A percentile compares a stretch with the other conserved stretches of the same genome.
phyloP scores from a whole-genome alignment of 2,329 filamentous ascomycete genomes.

The Fonsecaea pedrosoi region DNA sequence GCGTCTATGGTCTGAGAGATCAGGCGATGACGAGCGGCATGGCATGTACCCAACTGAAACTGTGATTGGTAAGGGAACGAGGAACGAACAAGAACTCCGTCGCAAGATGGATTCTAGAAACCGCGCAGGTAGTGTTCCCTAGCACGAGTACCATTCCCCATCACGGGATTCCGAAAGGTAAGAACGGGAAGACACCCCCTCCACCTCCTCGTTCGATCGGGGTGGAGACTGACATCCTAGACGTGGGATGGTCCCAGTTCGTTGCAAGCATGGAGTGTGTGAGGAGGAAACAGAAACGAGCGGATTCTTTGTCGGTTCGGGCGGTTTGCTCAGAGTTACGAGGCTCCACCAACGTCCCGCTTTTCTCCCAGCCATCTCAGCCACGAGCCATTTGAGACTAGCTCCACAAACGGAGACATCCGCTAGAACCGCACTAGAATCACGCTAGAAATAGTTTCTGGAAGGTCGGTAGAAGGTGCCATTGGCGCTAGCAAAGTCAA shows the following conservation, averaged over 20 bases:
- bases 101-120: neutral
- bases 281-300: neutral
- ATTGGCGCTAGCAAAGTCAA: slow-evolving; percentile 15
- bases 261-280: neutral
- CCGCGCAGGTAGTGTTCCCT: neutral
- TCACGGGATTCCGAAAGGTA: neutral
- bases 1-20: neutral
- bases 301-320: neutral
- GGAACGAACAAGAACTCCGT: neutral
- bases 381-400: neutral
- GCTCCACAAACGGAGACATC: neutral
- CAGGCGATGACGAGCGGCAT: neutral
- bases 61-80: neutral
- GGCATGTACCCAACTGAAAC: neutral
- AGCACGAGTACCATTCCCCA: neutral
- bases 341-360: neutral
- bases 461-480: slow-evolving; percentile 8
- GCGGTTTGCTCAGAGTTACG: slow-evolving; percentile 2
- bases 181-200: neutral
- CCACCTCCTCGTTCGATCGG: neutral
- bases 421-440: slow-evolving; percentile 22
- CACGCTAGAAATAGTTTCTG: slow-evolving; percentile 8
- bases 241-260: neutral
- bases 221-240: neutral
- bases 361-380: slow-evolving; percentile 11